These are phyloP conservation scores for Letharia columbiana DNA, from an alignment of 495 filamentous ascomycete genomes.

Conservation along the genomic window DNA sequence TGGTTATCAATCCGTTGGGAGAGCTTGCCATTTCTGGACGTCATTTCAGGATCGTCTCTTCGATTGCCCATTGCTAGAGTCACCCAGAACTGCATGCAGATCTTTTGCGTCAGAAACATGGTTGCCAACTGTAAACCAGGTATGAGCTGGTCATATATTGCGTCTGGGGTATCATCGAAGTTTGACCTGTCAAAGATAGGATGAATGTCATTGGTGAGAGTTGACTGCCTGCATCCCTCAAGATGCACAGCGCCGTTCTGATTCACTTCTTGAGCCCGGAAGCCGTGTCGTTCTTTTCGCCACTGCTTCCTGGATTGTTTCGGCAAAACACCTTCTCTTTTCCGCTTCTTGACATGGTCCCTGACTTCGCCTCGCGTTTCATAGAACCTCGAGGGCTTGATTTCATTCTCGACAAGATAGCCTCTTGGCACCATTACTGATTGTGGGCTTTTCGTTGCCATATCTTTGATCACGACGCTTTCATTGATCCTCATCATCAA, in stretches of 20 bases:
- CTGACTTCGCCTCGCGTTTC: slow-evolving; percentile 15
- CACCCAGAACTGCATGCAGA: slow-evolving; percentile 28
- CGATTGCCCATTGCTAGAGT: slow-evolving; percentile 23
- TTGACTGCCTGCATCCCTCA: slow-evolving; percentile 24
- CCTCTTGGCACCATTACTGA: slow-evolving; percentile 21
- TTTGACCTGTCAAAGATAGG: slow-evolving; percentile 19
- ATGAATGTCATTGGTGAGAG: slow-evolving; percentile 26
- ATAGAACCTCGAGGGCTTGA: slow-evolving; percentile 17
- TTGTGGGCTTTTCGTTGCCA: slow-evolving; percentile 14
- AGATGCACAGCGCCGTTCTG: slow-evolving; percentile 29
- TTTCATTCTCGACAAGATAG: slow-evolving; percentile 17
- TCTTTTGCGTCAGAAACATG: slow-evolving; percentile 24
- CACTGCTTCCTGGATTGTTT: slow-evolving; percentile 1
- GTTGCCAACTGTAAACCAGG: slow-evolving; percentile 24
- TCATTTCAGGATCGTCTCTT: slow-evolving; percentile 22
- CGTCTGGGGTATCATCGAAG: slow-evolving; percentile 25
- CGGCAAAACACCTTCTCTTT: slow-evolving; percentile 19
- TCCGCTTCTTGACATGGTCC: slow-evolving; percentile 21
- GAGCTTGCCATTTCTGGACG: slow-evolving; percentile 12
- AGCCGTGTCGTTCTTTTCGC: slow-evolving; percentile 17
- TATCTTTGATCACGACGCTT: slow-evolving; percentile 15
- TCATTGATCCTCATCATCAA: slow-evolving; percentile 17
- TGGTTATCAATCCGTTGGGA: slow-evolving; percentile 24
- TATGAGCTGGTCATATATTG: slow-evolving; percentile 24
- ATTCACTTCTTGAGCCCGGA: slow-evolving; percentile 24